A percentile compares a stretch with the other conserved stretches of the same genome.
Evolutionary conservation across 176 grass and related monocot species (phyloP).

Genomic region (Dactylis glomerata): DNA sequence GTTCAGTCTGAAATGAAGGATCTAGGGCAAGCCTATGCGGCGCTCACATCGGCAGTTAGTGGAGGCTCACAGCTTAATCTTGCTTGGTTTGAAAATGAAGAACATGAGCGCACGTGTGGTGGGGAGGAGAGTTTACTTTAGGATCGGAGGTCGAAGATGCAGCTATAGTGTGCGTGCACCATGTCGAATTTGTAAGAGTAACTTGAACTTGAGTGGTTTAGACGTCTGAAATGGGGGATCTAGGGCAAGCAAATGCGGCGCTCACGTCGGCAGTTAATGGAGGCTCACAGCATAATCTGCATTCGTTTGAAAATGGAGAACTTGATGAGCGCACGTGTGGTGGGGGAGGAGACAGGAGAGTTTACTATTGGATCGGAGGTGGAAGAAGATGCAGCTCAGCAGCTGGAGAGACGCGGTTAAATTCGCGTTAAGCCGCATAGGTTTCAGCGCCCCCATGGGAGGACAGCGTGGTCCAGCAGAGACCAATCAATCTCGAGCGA

Average conservation of each 20-base stretch:
- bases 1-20: background rate
- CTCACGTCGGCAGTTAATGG: background rate
- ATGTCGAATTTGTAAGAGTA: no score
- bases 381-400: background rate
- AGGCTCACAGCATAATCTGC: background rate
- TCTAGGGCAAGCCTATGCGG: background rate
- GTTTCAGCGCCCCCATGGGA: constrained; percentile 7
- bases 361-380: background rate
- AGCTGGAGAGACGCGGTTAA: background rate
- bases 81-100: background rate
- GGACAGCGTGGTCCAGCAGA: background rate
- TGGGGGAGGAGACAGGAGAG: no score
- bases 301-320: background rate
- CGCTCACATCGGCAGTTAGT: background rate
- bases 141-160: background rate
- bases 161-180: background rate
- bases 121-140: no score
- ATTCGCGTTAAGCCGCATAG: constrained; percentile 4
- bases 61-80: background rate
- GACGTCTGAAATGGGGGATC: background rate
- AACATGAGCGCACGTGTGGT: constrained; percentile 25
- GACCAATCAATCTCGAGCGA: background rate
- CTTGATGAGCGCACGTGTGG: constrained; percentile 28
- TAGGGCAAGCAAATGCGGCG: background rate
- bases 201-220: background rate